A percentile compares a stretch with the other conserved stretches of the same genome.
Conservation (phyloP, 805 yeast species). For the Cyberlindnera amylophila region DNA sequence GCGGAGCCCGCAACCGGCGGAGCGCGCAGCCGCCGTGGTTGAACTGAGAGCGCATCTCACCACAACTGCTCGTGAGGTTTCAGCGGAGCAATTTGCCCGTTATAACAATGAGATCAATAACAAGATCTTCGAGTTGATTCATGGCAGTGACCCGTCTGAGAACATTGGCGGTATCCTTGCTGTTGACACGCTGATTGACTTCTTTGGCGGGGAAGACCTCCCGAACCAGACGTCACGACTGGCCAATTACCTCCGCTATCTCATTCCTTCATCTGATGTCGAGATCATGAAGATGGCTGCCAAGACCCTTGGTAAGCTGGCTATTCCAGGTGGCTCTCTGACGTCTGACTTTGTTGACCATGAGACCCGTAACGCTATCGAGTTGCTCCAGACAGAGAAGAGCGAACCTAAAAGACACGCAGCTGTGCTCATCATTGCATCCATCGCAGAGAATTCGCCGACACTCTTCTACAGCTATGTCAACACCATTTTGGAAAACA, state of each 20-base stretch:
- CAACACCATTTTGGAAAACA: slow-evolving; percentile 70
- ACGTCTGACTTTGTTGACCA: slow-evolving; percentile 92
- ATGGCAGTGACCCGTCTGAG: slow-evolving; percentile 65
- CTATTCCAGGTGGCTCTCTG: slow-evolving; percentile 83
- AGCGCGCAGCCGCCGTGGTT: slow-evolving; percentile 50
- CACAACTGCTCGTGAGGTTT: slow-evolving; percentile 72
- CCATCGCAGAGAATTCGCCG: slow-evolving; percentile 85
- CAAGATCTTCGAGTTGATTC: slow-evolving; percentile 79
- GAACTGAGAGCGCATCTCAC: slow-evolving; percentile 69
- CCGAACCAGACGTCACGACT: slow-evolving; percentile 86
- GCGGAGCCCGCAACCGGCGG: slow-evolving; percentile 33
- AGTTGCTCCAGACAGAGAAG: slow-evolving; percentile 86
- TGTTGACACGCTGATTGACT: slow-evolving; percentile 79
- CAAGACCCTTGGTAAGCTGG: slow-evolving; percentile 79
- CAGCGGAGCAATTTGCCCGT: slow-evolving; percentile 75
- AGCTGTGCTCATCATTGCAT: slow-evolving; percentile 75
- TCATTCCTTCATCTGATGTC: slow-evolving; percentile 77
- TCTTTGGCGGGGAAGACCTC: slow-evolving; percentile 80
- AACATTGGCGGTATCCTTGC: slow-evolving; percentile 91
- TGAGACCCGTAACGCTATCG: slow-evolving; percentile 85
- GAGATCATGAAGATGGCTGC: slow-evolving; percentile 88
- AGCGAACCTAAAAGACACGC: slow-evolving; percentile 88
- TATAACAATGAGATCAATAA: slow-evolving; percentile 85
- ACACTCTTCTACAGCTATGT: slow-evolving; percentile 76
- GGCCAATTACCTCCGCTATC: slow-evolving; percentile 80